Evolutionary conservation across 2,329 filamentous ascomycete genomes (phyloP), one percentile per base, ranked within the genome.

Genomic region (Ophiocordyceps camponoti-saundersi): DNA sequence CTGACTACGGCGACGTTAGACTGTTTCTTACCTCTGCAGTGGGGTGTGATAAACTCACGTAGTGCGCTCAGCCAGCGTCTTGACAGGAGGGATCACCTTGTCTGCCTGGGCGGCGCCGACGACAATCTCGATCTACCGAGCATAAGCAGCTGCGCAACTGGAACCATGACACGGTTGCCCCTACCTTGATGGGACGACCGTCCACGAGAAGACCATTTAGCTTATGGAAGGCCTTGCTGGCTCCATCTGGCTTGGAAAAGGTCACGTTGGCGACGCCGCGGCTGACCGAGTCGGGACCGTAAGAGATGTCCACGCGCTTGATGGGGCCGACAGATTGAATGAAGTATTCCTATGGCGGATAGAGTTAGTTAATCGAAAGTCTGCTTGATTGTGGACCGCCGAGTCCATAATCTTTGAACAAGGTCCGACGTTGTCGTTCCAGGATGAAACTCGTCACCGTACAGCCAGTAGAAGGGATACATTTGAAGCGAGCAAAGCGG

Each of bases 141-240:
- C 43, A 50, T 65, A 51, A 66, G 57, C 47, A 21, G 7, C 26
- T 12, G 8, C 13, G 16, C 8, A 13, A 43, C 23, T 16, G 2
- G 1, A 13, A 6, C 7, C 21, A 3, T 15, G 6, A 23, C 22
- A 12, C 11, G 12, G 3, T 3, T 26, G 16, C 22, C 18, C 43
- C 32, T 46, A 89, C 87, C 80, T 90, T 95, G 71, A 98, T 90
- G 23, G 88, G 85, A 54, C 80, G 79, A 59, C 81, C 81, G 66
- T 98, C 92, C 50, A 98, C 88, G 47, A 92, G 78, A 49, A 95
- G 77, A 51, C 88, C 88, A 58, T 98, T 93, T 56, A 94, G 72
- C 52, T 82, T 79, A 58, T 82, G 75, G 56, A 87, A 85, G 50
- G 92, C 92, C 67, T 87, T 86, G 61, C 79, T 79, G 53, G 90